Evolutionary conservation across 176 grass and related monocot species (phyloP), one percentile per base, ranked within the genome.

Genomic region (Oryza glaberrima): DNA sequence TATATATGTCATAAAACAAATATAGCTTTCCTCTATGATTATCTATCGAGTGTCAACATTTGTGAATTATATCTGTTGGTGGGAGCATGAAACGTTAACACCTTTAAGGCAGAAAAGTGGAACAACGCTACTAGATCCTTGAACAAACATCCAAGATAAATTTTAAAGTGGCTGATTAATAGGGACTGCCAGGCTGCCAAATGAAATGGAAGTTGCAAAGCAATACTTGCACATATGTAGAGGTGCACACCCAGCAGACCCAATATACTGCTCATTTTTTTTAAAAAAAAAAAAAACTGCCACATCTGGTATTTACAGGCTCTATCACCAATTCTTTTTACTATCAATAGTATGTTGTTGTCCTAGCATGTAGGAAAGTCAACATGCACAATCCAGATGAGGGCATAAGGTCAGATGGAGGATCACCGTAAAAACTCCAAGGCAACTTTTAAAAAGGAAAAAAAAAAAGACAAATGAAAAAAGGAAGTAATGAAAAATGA

Each of bases 221-320:
- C 32, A 86, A 83, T 54, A 77, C 40, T 81, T 82, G 49, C 67
- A 78, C 52, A 56, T 19, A 78, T 58, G 30, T 86, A 73, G 46
- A 67, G 61, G 25, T 86, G 79, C 73, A 61, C 36, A 63, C n/a
- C 58, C 58, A 22, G 58, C 58, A 63, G 23, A 44, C 58, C 66
- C 45, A 25, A 34, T 65, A 28, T 58, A 71, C 17, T 82, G 9
- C 69, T 82, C 52, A 76, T 32, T 32, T 32, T 30, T 30, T 32
- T 32, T 30, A 2, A 28, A 35, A 35, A 70, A 38, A 75, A 45
- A 32, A 65, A 65, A 61, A 77, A 77, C 10, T 36, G 69, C 23
- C 41, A 41, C 26, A 66, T 11, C 34, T 72, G 56, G 40, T 71
- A 85, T 64, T 77, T 83, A 51, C 46, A 80, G 16, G 17, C 70